Conservation (phyloP, 257 asterid species). For the Henckelia pumila region DNA sequence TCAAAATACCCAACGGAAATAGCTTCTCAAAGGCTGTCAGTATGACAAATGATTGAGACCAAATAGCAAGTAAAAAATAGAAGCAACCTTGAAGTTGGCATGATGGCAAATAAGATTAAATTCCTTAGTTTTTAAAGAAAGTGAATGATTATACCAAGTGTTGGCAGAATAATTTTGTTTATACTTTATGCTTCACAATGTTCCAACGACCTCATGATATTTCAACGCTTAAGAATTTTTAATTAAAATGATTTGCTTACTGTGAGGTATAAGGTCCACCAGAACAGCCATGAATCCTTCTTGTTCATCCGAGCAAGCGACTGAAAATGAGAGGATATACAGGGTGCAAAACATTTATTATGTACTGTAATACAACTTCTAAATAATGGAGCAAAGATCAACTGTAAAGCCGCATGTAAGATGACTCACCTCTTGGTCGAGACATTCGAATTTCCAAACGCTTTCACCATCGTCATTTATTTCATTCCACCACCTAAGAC, state of each 20-base stretch:
- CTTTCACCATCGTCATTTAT: conserved; percentile 85
- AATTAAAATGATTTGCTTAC: conserved; percentile 43
- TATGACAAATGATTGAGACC: not conserved
- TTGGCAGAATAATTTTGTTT: conserved; percentile 2
- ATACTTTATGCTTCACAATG: not conserved
- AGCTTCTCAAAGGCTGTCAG: not conserved
- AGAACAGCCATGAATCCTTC: conserved; percentile 97
- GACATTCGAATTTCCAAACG: conserved; percentile 93
- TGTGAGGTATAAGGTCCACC: conserved; percentile 96
- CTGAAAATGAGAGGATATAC: conserved; percentile 35
- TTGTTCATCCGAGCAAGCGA: conserved; percentile 94
- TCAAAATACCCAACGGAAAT: conserved; percentile 4
- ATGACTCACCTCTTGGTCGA: conserved; percentile 57
- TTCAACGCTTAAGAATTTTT: not conserved
- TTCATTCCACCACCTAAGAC: conserved; percentile 99
- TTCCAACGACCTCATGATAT: not conserved
- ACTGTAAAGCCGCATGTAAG: not conserved
- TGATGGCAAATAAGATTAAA: not conserved
- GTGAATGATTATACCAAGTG: not conserved
- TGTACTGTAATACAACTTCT: not conserved
- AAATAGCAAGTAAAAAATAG: not conserved
- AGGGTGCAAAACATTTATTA: conserved; percentile 8
- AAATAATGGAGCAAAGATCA: not conserved
- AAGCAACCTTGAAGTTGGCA: not conserved
- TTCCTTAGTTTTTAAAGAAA: not conserved